Base-by-base conservation (phyloP, 176 grass and related monocot genomes). In the Otatea glauca region DNA sequence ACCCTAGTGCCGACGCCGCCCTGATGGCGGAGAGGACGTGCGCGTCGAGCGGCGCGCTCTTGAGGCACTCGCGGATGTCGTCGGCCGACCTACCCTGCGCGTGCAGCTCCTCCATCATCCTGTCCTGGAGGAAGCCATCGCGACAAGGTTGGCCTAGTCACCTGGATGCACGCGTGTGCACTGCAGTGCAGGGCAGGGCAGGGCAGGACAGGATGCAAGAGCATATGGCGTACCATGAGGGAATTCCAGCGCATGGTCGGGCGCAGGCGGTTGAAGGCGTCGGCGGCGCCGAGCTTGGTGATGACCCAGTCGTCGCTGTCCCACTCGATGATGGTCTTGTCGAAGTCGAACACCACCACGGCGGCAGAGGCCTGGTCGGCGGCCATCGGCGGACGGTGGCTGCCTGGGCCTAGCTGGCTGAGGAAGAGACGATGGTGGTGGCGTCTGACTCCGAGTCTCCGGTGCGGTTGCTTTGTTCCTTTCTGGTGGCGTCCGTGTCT, bases 231-330 rank as follows among this genome's bases (percentile, higher is more conserved):
- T 43, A 21, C 94, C 78, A 92, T 92, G 72, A 91, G 91, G 15
- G 92, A 63, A 41, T 97, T 97, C 95, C 92, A 97, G 72, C 51
- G 72, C 83, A 97, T 84, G 75, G 92, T 89, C 27, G 79, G 78
- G 68, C 84, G 90, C 17, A 92, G 90, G 79, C 79, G 87, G 55
- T 81, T 54, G 81, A 94, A 97, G 10, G 85, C 77, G 51, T 81
- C 86, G 72, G 86, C 45, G 88, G 64, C 90, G 42, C 92, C 90
- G 80, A 94, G 88, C 75, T 88, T 55, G 77, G 88, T 89, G 68
- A 92, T 74, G 71, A 94, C 90, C 92, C 92, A 97, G 68, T 91
- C 66, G 80, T 97, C 92, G 88, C 90, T 97, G 86, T 97, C 94
- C 77, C 90, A 90, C 75, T 94, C 92, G 86, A 94, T 89, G 81